Evolutionary conservation across 352 stramenopile genomes (phyloP).

Genomic region (Pythium chondricola): DNA sequence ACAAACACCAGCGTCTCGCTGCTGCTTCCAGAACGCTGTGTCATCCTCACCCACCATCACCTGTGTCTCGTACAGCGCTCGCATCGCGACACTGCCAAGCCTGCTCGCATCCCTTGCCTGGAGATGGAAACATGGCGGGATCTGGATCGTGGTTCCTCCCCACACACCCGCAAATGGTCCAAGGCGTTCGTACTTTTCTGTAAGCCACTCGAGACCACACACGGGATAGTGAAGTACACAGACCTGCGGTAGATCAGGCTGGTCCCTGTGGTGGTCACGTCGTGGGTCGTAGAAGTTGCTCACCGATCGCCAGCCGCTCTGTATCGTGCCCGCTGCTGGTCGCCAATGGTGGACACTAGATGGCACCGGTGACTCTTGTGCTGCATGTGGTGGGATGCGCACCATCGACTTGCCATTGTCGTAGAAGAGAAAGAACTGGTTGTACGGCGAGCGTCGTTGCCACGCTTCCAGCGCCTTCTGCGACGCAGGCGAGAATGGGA

Average conservation of each 20-base stretch:
- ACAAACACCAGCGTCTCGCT: slow-evolving; percentile 24
- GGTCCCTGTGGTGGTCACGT: too few relatives aligned
- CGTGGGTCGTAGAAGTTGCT: slow-evolving; percentile 29
- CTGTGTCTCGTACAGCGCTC: slow-evolving; percentile 18
- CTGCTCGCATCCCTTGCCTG: slow-evolving; percentile 21
- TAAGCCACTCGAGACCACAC: slow-evolving; percentile 32
- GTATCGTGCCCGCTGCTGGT: neutral
- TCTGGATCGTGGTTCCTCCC: slow-evolving; percentile 18
- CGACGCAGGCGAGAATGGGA: slow-evolving; percentile 16
- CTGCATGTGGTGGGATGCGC: slow-evolving; percentile 10
- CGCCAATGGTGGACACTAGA: slow-evolving; percentile 35
- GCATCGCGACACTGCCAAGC: neutral
- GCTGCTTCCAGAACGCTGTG: slow-evolving; percentile 14
- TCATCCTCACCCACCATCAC: slow-evolving; percentile 18
- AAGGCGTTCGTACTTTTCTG: slow-evolving; percentile 31
- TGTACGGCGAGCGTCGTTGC: slow-evolving; percentile 19
- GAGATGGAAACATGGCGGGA: slow-evolving; percentile 35
- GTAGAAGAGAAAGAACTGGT: slow-evolving; percentile 41
- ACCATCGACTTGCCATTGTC: slow-evolving; percentile 41
- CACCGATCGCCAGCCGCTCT: slow-evolving; percentile 1
- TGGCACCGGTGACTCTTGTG: slow-evolving; percentile 1
- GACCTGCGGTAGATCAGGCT: slow-evolving; percentile 1
- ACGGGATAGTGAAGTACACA: slow-evolving; percentile 33
- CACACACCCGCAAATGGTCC: slow-evolving; percentile 23
- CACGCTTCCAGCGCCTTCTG: slow-evolving; percentile 20